Evolutionary conservation across 108 stramenopile genomes (phyloP), one percentile per base, ranked within the genome.

Genomic region (Craspedostauros australis): DNA sequence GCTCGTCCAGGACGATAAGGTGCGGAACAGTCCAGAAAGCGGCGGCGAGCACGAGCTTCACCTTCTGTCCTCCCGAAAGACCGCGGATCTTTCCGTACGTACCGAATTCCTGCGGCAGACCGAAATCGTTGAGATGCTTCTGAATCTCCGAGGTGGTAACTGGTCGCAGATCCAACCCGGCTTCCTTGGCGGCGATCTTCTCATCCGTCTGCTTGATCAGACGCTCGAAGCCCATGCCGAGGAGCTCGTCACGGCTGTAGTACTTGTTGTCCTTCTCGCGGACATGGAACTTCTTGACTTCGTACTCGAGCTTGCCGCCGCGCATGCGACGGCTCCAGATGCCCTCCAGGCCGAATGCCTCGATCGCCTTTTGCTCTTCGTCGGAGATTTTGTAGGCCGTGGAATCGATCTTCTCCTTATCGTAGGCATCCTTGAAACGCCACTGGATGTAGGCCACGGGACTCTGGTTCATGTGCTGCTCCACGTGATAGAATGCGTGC

Each of bases 1-100:
- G 97, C 76, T 98, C 97, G 62, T 98, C 97, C 61, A 79, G 38
- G 19, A 98, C 90, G 27, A 98, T 72, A 40, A 98, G 66, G 72
- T 98, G 97, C 9, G 97, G 97, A 43, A 79, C 77, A 54, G 94
- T 96, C 97, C 97, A 98, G 79, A 96, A 95, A 24, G 95, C 95
- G n/a, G 97, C 95, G 5, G 95, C 97, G 60, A 98, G 57, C 6
- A 98, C 97, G 39, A 98, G 78, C 77, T 98, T 98, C 20, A 98
- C 95, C 77, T 98, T 98, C 55, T 98, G 97, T 16, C 97, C 97
- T 19, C 97, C 97, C 9, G 84, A 86, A 33, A 98, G 56, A 24
- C 95, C 95, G 20, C 91, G 85, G 62, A 98, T 95, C 72, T 94
- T 95, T 41, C 94, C 94, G 71, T 96, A 96, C 7, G 95, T 95